Evolutionary conservation across 805 yeast genomes (phyloP).

Genomic region (Yamadazyma akitaensis): DNA sequence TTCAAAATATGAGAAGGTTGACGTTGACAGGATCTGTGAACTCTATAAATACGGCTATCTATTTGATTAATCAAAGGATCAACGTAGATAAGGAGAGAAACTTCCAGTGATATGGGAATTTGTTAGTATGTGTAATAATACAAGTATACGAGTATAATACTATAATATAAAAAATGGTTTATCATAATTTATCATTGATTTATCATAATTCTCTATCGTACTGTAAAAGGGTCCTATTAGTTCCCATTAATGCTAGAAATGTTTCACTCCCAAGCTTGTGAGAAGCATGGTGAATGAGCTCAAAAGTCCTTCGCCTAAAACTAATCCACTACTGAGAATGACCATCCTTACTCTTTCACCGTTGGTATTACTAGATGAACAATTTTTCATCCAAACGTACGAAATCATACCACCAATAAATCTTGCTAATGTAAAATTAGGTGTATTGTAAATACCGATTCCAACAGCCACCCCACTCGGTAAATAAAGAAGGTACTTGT

Average conservation of each 20-base stretch:
- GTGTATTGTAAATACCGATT: slow-evolving; percentile 90
- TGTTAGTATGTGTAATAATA: neutral
- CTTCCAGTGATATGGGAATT: slow-evolving; percentile 7
- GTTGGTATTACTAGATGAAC: slow-evolving; percentile 22
- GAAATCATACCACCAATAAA: slow-evolving; percentile 82
- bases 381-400: slow-evolving; percentile 47
- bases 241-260: neutral
- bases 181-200: no score
- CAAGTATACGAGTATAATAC: neutral
- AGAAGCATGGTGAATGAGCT: slow-evolving; percentile 79
- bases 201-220: slow-evolving; percentile 4
- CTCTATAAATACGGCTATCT: slow-evolving; percentile 70
- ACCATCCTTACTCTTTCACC: slow-evolving; percentile 67
- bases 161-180: neutral
- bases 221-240: neutral
- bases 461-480: slow-evolving; percentile 98
- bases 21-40: slow-evolving; percentile 64
- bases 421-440: slow-evolving; percentile 90
- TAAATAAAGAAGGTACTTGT: slow-evolving; percentile 50
- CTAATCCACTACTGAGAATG: slow-evolving; percentile 87
- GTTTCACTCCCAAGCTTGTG: slow-evolving; percentile 52
- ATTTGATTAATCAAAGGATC: slow-evolving; percentile 68
- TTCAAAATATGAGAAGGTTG: slow-evolving; percentile 51
- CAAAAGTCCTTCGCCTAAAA: slow-evolving; percentile 89
- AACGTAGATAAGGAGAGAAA: slow-evolving; percentile 60